Conservation (phyloP, 768 basidiomycete genomes). For the Hericium coralloides region DNA sequence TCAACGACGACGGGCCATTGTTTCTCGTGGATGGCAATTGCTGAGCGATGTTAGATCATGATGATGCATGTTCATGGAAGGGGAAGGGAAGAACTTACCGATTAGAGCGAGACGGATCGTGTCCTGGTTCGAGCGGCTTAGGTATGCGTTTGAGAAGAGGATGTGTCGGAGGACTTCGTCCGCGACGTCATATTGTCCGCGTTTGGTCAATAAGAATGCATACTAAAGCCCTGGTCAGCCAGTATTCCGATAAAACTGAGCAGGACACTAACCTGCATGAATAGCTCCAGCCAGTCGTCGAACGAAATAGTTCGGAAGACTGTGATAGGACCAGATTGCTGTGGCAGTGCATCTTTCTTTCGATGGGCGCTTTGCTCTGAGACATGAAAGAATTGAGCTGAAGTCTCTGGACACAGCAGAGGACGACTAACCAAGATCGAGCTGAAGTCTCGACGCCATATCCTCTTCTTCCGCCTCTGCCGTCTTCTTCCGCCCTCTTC, state of each 20-base stretch:
- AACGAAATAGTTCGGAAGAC: constrained; percentile 77
- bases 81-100: constrained; percentile 34
- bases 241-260: neutral
- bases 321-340: constrained; percentile 34
- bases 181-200: constrained; percentile 54
- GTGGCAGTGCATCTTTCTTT: constrained; percentile 31
- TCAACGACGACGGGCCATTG: constrained; percentile 56
- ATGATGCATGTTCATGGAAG: neutral
- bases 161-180: constrained; percentile 75
- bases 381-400: neutral
- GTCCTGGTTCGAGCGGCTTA: constrained; percentile 50
- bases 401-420: neutral
- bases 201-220: constrained; percentile 56
- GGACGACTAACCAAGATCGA: constrained; percentile 51
- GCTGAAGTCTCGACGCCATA: constrained; percentile 69
- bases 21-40: constrained; percentile 58
- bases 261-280: constrained; percentile 64
- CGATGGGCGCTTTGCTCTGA: constrained; percentile 48
- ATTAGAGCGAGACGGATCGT: constrained; percentile 70
- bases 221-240: constrained; percentile 38
- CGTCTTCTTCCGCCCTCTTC: constrained; percentile 27
- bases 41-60: constrained; percentile 28
- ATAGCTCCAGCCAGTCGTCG: constrained; percentile 76
- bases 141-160: constrained; percentile 64
- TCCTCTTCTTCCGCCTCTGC: constrained; percentile 57